Percentiles rank a stretch among this genome's conserved stretches.
Conservation (phyloP, 2,329 filamentous ascomycete genomes). For the Colletotrichum caudatum region DNA sequence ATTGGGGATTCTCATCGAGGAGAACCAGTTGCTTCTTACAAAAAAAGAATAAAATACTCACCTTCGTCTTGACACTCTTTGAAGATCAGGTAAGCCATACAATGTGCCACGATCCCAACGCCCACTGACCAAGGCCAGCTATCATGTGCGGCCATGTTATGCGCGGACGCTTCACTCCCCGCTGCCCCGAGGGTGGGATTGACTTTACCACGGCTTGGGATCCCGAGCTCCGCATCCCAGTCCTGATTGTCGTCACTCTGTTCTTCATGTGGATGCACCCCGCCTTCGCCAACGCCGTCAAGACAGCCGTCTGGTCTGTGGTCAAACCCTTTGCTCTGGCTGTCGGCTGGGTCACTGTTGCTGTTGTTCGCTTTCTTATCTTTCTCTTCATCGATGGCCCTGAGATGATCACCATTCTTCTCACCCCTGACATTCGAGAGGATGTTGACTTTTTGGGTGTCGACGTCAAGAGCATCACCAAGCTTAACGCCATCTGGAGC, state of each 20-base stretch:
- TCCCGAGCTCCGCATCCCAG: constrained; percentile 18
- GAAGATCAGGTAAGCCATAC: background rate
- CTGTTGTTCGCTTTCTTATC: constrained; percentile 20
- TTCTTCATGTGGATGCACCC: constrained; percentile 33
- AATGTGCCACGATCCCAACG: background rate
- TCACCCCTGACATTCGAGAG: background rate
- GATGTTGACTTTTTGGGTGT: background rate
- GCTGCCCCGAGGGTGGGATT: constrained; percentile 8
- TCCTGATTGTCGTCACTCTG: constrained; percentile 21
- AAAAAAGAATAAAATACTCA: background rate
- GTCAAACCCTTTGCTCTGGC: constrained; percentile 31
- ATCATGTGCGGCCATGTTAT: constrained; percentile 29
- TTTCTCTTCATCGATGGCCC: constrained; percentile 38
- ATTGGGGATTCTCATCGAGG: background rate
- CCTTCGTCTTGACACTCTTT: background rate
- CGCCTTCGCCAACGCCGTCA: constrained; percentile 5
- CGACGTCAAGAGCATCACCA: constrained; percentile 30
- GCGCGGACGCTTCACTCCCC: constrained; percentile 25
- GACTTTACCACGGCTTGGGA: constrained; percentile 33
- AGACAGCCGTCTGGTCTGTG: constrained; percentile 16
- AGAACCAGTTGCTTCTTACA: background rate
- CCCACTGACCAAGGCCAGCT: background rate
- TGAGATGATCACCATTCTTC: constrained; percentile 3
- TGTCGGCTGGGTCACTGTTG: constrained; percentile 26
- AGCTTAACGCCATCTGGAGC: constrained; percentile 35